Evolutionary conservation across 331 rosid genomes (phyloP).

Genomic region (Pyrus hybrid): DNA sequence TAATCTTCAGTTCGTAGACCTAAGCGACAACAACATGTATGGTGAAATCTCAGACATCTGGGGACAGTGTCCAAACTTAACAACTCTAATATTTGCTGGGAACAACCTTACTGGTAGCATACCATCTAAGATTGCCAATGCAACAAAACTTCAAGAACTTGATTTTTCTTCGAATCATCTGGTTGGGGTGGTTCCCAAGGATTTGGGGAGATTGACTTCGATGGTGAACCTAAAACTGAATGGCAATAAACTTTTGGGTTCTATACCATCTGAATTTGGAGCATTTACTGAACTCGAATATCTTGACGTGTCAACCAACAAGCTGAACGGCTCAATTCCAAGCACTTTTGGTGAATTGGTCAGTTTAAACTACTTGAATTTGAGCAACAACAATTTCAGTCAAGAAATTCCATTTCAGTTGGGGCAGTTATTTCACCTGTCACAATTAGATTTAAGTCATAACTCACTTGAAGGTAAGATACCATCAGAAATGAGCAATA

Average conservation of each 20-base stretch:
- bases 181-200: conserved; percentile 29
- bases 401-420: conserved; percentile 17
- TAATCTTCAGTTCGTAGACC: not conserved
- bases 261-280: conserved; percentile 19
- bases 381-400: conserved; percentile 28
- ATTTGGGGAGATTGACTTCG: conserved; percentile 13
- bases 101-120: conserved; percentile 18
- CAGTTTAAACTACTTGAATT: conserved; percentile 11
- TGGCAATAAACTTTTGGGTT: conserved; percentile 20
- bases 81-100: not conserved
- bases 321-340: not conserved
- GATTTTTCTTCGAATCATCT: conserved; percentile 28
- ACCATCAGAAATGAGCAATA: conserved; percentile 11
- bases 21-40: conserved; percentile 24
- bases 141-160: conserved; percentile 8
- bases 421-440: conserved; percentile 12
- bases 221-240: conserved; percentile 8
- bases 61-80: too few species aligned
- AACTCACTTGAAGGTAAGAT: conserved; percentile 17
- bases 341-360: not conserved
- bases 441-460: conserved; percentile 14
- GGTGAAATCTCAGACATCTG: conserved; percentile 22
- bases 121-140: conserved; percentile 20
- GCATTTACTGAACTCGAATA: not conserved
- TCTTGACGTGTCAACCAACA: conserved; percentile 22